Base-by-base conservation (phyloP, 441 rosid species). In the Brassica balearica region DNA sequence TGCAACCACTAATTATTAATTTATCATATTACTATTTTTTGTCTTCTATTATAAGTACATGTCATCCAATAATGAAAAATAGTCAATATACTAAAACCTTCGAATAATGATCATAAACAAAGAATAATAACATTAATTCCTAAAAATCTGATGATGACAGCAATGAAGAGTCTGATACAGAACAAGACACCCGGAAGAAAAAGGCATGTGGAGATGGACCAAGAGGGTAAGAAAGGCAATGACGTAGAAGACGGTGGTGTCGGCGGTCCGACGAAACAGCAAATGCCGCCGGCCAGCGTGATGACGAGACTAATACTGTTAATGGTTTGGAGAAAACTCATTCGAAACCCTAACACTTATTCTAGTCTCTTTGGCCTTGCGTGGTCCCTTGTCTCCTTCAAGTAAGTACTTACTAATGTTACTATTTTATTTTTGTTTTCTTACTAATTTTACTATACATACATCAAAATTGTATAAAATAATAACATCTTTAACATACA, bases 241-340 rank as follows among this genome's bases (percentile, higher is more conserved):
- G 79, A 81, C 14, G 63, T 86, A 72, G 88, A 85, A 81, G 84
- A 71, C 27, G 88, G 81, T 62, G 64, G 77, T 65, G 69, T 46
- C 58, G 81, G 75, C 41, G 34, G 60, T 62, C 75, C 67, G 32
- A 89, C 80, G 78, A 84, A 81, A 64, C 88, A 85, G 17, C 85
- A 85, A 77, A 94, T 94, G 98, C 98, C 97, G 12, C 97, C 97
- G 11, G 94, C 96, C 9, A 92, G 96, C 66, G 97, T 94, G 23
- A 90, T 92, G 97, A 90, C 91, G 0, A 90, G 96, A 75, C 91
- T 91, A 9, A 88, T 90, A 29, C 85, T 94, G 20, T 87, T 89
- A 48, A 90, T 91, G 98, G 97, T 92, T 19, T 91, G 98, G 97
- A 86, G 98, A 78, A 94, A 92, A 78, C 94, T 94, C 32, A 91